These are phyloP conservation scores for Annulohypoxylon truncatum DNA, from an alignment of 2,329 filamentous ascomycete genomes.

Conservation along the genomic window DNA sequence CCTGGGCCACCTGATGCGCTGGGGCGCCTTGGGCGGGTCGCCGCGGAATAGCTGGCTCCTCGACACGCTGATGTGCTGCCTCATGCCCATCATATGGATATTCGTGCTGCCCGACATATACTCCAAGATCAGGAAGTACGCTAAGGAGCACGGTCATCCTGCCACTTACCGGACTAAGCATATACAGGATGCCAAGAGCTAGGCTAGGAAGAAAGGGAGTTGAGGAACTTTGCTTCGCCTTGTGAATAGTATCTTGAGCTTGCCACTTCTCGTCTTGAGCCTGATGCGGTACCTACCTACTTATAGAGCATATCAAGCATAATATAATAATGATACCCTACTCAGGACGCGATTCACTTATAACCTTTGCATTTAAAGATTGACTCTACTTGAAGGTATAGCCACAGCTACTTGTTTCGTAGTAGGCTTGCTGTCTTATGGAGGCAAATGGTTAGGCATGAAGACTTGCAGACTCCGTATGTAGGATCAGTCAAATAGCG, in stretches of 20 bases:
- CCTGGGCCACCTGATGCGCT: constrained; percentile 78
- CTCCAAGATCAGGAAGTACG: constrained; percentile 67
- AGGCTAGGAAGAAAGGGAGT: not conserved
- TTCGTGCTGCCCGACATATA: constrained; percentile 69
- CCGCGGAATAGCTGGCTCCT: constrained; percentile 69
- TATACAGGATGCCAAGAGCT: constrained; percentile 14
- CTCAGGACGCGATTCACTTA: not conserved
- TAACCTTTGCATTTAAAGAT: not conserved
- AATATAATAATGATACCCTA: constrained; percentile 22
- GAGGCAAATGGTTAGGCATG: no score
- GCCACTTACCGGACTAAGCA: constrained; percentile 57
- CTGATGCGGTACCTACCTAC: not conserved
- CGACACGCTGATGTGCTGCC: constrained; percentile 67
- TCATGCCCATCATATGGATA: constrained; percentile 66
- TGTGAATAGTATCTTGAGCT: not conserved
- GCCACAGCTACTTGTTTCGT: no score
- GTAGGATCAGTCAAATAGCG: no score
- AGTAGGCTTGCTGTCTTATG: no score
- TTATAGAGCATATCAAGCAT: not conserved
- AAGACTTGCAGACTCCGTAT: no score
- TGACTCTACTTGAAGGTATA: not conserved
- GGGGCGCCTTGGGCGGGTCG: constrained; percentile 65
- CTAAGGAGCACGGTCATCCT: constrained; percentile 69
- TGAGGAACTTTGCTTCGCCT: no score
- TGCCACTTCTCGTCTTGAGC: not conserved